Evolutionary conservation across 208 protist genomes (phyloP), one percentile per base, ranked within the genome.

Genomic region (Balamuthia mandrillaris): DNA sequence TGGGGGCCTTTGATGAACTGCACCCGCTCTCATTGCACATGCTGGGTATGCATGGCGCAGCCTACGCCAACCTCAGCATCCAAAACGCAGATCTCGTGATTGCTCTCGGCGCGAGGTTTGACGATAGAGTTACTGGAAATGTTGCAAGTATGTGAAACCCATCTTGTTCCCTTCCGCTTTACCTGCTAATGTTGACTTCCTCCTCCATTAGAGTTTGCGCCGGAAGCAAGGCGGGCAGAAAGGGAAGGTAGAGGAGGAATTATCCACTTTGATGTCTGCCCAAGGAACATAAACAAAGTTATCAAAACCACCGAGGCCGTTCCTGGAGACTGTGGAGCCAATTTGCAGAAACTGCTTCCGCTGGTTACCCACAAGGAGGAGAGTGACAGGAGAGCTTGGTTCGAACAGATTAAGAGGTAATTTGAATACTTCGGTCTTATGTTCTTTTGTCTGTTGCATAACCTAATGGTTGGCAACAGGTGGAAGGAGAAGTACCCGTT

Each of bases 181-280:
- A n/a, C n/a, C n/a, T n/a, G n/a, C n/a, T n/a, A n/a, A n/a, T n/a
- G n/a, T n/a, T n/a, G n/a, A n/a, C n/a, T n/a, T n/a, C n/a, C n/a
- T n/a, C n/a, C n/a, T n/a, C n/a, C n/a, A n/a, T n/a, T n/a, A n/a
- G 88, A 91, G 83, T 92, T 89, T 84, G 89, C 89, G 44, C 89
- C 90, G 21, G 89, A 66, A 35, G 90, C 90, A 10, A 49, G 41
- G 27, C 47, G 63, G 65, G 90, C 90, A 3, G 90, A 87, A 27
- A 27, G 10, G 12, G 88, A 89, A 47, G 89, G 89, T 24, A 72
- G 60, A 0, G 90, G 90, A 27, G 90, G 89, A 18, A 89, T 92
- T 31, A 90, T 92, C 27, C 90, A 92, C 68, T 90, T 92, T 39
- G 90, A 92, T 16, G 90, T 92, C 45, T 81, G 83, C 39, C 68